Conservation (phyloP, 139 green algal species). For the Tetradesmus obliquus region DNA sequence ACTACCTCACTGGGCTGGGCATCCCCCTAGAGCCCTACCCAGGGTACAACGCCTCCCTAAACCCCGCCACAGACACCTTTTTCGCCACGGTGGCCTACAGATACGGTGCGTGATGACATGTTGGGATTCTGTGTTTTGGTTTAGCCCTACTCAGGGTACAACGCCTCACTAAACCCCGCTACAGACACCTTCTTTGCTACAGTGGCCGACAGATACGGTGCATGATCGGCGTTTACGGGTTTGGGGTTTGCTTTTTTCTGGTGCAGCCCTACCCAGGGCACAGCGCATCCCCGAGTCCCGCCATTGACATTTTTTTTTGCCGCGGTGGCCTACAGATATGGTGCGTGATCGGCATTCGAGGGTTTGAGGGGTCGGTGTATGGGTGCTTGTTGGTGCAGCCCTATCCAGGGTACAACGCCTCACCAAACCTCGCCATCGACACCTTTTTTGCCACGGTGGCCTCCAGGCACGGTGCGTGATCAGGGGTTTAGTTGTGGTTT, state of each 20-base stretch:
- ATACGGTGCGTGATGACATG: not conserved
- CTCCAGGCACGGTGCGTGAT: too few species aligned
- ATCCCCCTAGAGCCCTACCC: not conserved
- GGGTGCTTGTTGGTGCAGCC: not conserved
- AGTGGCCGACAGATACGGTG: slow-evolving; percentile 21
- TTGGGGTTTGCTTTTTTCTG: too few species aligned
- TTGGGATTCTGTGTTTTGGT: too few species aligned
- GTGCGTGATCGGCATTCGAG: too few species aligned
- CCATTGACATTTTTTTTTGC: too few species aligned
- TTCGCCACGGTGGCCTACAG: slow-evolving; percentile 31
- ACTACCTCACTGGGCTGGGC: not conserved
- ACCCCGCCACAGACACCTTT: slow-evolving; percentile 11
- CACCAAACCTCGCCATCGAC: not conserved
- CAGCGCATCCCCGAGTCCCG: too few species aligned
- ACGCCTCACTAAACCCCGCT: not conserved
- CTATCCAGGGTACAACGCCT: slow-evolving; percentile 10
- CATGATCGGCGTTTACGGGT: not conserved
- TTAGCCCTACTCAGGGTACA: not conserved
- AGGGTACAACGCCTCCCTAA: not conserved
- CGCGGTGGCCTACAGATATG: too few species aligned
- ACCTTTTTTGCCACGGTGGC: slow-evolving; percentile 30
- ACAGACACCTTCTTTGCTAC: slow-evolving; percentile 29
- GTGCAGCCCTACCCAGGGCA: too few species aligned
- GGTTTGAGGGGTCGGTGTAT: too few species aligned
- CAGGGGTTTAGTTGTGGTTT: too few species aligned